Base-by-base conservation (phyloP, 2,329 filamentous ascomycete genomes). In the Mycogone perniciosa region DNA sequence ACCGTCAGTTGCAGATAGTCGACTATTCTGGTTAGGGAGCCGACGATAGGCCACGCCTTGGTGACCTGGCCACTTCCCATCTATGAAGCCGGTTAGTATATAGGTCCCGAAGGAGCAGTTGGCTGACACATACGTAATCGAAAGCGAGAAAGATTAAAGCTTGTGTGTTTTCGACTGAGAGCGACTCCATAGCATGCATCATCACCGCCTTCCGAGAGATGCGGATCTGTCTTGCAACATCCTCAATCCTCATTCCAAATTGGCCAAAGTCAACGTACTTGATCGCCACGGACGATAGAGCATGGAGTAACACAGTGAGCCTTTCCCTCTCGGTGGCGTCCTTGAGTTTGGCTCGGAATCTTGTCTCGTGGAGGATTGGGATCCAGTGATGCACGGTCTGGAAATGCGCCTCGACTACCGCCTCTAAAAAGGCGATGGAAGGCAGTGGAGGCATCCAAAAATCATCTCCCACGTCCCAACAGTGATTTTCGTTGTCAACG, bases 1-100 rank as follows among this genome's bases (percentile, higher is more conserved):
- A 64, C 57, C 5, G 58, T 63, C 1, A 67, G 55, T 13, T 67
- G 61, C 1, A 66, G 53, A 34, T 63, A 67, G 30, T 66, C 62
- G 1, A 64, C 64, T 0, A 59, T 62, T 20, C 64, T 57, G 1
- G 61, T 65, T 0, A 67, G 52, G 0, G 64, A 67, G 2, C 58
- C 64, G 27, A 66, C 59, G 2, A 63, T 59, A 0, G 64, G 61
- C 64, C 64, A 66, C 1, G 64, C 60, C 35, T 57, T 56, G 0
- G 56, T 48, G 6, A 57, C 56, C 1, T 65, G 49, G 2, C 62
- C 64, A 11, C 57, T 61, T 0, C 64, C 62, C 53, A 66, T 64
- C 64, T 66, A 2, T 0, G 13, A n/a, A 41, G 29, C 7, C 27
- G 8, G 6, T 43, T 13, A 43, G 41, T 26, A 43, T 29, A 2